Evolutionary conservation across 2,329 filamentous ascomycete genomes (phyloP).

Genomic region (Fusarium nygamai): DNA sequence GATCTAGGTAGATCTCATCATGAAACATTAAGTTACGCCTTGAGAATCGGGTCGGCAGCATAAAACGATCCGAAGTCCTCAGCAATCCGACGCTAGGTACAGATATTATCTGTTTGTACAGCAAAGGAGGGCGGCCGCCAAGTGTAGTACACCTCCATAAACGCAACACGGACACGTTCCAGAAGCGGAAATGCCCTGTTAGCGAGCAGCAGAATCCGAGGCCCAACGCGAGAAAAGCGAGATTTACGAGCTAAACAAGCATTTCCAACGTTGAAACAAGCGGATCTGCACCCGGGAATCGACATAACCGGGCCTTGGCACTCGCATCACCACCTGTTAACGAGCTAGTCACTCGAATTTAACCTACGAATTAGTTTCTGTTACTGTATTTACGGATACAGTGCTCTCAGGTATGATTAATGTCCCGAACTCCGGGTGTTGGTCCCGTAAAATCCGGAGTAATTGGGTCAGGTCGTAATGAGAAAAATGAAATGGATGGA

Average conservation of each 20-base stretch:
- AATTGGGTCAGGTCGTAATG: not conserved
- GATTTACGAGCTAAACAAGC: slow-evolving; percentile 12
- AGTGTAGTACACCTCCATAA: not conserved
- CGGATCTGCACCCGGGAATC: slow-evolving; percentile 25
- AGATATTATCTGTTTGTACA: not conserved
- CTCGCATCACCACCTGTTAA: not conserved
- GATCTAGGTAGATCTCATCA: not conserved
- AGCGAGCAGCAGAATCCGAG: slow-evolving; percentile 6
- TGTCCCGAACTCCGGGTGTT: not conserved
- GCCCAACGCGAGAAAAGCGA: slow-evolving; percentile 15
- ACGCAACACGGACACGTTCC: not conserved
- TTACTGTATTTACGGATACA: not conserved
- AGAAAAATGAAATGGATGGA: not conserved
- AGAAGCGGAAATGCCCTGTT: slow-evolving; percentile 1
- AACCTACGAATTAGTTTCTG: not conserved
- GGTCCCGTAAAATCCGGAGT: not conserved
- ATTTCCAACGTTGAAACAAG: slow-evolving; percentile 5
- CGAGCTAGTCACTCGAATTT: slow-evolving; percentile 9
- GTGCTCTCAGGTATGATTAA: not conserved
- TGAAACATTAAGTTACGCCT: not conserved
- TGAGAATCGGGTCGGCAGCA: slow-evolving; percentile 12
- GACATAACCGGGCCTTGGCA: slow-evolving; percentile 14
- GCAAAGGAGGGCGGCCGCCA: slow-evolving; percentile 34
- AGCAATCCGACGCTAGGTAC: not conserved
- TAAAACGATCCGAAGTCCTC: slow-evolving; percentile 25